Percentiles rank a stretch among this genome's conserved stretches.
phyloP scores from a whole-genome alignment of 352 stramenopile species.

The Peronosclerospora sorghi region DNA sequence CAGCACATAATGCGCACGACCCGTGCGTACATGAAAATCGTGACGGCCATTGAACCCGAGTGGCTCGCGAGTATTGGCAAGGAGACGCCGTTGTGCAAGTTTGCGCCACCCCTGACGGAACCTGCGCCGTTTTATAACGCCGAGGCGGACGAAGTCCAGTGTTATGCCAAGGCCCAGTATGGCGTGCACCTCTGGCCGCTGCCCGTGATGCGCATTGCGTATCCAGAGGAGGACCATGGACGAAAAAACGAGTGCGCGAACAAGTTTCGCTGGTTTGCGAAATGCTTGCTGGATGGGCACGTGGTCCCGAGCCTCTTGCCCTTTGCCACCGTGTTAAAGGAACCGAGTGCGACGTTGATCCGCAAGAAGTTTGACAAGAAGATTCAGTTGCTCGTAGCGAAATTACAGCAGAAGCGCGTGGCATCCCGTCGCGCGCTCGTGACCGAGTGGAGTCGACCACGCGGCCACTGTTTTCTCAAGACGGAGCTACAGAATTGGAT shows the following conservation, averaged over 20 bases:
- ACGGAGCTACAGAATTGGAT: slow-evolving; percentile 49
- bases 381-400: slow-evolving; percentile 64
- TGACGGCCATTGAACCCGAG: slow-evolving; percentile 94
- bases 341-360: slow-evolving; percentile 88
- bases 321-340: slow-evolving; percentile 73
- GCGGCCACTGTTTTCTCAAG: slow-evolving; percentile 34
- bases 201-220: slow-evolving; percentile 44
- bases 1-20: slow-evolving; percentile 67
- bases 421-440: slow-evolving; percentile 32
- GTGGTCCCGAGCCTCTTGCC: slow-evolving; percentile 59
- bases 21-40: slow-evolving; percentile 92
- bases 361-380: slow-evolving; percentile 84
- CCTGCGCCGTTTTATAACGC: slow-evolving; percentile 51
- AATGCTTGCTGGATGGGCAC: slow-evolving; percentile 67
- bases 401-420: slow-evolving; percentile 39
- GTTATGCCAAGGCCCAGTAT: slow-evolving; percentile 70
- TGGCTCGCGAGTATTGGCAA: slow-evolving; percentile 89
- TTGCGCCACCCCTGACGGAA: slow-evolving; percentile 44
- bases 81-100: slow-evolving; percentile 62
- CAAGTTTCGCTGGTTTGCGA: slow-evolving; percentile 77
- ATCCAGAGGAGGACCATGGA: slow-evolving; percentile 33
- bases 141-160: slow-evolving; percentile 54
- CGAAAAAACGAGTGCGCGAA: slow-evolving; percentile 20
- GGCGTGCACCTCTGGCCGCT: slow-evolving; percentile 57
- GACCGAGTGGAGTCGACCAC: slow-evolving; percentile 25